These are phyloP conservation scores for Corrigiola litoralis DNA, from an alignment of 179 eudicot genomes.

Conservation along the genomic window DNA sequence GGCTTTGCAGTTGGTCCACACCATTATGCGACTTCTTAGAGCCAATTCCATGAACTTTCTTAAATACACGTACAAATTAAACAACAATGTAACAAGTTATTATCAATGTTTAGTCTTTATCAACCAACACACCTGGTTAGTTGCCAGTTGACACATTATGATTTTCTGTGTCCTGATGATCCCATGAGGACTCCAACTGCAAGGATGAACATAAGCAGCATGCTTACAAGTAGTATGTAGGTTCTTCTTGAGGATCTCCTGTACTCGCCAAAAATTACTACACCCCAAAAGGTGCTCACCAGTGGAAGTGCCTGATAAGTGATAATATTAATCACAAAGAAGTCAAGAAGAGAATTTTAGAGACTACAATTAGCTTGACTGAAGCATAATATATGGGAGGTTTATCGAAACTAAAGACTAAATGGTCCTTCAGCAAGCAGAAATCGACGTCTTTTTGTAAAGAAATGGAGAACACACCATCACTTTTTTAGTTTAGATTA, in stretches of 20 bases:
- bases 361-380: too few species aligned
- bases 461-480: too few species aligned
- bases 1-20: too few species aligned
- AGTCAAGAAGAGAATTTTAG: neutral
- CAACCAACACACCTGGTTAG: neutral
- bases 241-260: constrained; percentile 67
- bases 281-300: constrained; percentile 88
- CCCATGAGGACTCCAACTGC: constrained; percentile 83
- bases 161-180: constrained; percentile 34
- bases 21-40: too few species aligned
- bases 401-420: neutral
- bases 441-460: too few species aligned
- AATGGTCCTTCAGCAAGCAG: too few species aligned
- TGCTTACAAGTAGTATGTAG: constrained; percentile 47
- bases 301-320: constrained; percentile 66
- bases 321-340: neutral
- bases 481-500: too few species aligned
- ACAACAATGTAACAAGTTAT: neutral
- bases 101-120: neutral
- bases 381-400: neutral
- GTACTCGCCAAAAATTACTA: constrained; percentile 77
- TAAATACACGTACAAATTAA: neutral
- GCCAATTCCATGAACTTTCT: too few species aligned
- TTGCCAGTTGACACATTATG: neutral
- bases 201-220: constrained; percentile 68